Conservation (phyloP, 106 monocot genomes). For the Hemerocallis citrina region DNA sequence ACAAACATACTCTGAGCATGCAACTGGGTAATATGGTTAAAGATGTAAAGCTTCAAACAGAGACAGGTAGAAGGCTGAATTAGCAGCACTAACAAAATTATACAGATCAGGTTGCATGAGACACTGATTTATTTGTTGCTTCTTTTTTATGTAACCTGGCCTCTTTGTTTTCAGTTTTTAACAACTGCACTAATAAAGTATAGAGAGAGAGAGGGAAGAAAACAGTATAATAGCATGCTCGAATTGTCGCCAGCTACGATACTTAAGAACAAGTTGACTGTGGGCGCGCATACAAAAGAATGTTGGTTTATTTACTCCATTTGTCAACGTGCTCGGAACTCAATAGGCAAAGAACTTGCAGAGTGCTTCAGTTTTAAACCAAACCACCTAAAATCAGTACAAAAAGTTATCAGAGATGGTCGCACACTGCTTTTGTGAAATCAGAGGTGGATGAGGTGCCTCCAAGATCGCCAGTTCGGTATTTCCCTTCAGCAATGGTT, state of each 20-base stretch:
- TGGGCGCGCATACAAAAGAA: no score
- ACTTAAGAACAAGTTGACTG: not conserved
- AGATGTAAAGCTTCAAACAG: no score
- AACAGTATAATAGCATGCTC: not conserved
- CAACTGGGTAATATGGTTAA: no score
- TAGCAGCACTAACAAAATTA: no score
- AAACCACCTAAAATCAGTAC: not conserved
- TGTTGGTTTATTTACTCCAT: not conserved
- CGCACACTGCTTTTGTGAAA: conserved; percentile 50
- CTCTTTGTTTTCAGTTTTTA: not conserved
- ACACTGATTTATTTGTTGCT: no score
- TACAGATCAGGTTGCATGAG: no score
- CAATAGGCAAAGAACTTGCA: no score
- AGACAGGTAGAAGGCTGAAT: no score
- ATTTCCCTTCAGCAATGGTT: conserved; percentile 74
- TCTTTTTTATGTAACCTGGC: not conserved
- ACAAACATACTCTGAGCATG: no score
- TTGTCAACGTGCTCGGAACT: not conserved
- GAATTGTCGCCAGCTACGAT: not conserved
- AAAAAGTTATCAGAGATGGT: conserved; percentile 30
- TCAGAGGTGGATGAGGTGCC: conserved; percentile 41
- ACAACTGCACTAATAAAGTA: no score
- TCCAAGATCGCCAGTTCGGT: conserved; percentile 73
- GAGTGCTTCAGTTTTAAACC: no score
- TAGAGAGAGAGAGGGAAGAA: not conserved